These are phyloP conservation scores for Lecanosticta acicola DNA, from an alignment of 2,329 filamentous ascomycete genomes.

Conservation along the genomic window DNA sequence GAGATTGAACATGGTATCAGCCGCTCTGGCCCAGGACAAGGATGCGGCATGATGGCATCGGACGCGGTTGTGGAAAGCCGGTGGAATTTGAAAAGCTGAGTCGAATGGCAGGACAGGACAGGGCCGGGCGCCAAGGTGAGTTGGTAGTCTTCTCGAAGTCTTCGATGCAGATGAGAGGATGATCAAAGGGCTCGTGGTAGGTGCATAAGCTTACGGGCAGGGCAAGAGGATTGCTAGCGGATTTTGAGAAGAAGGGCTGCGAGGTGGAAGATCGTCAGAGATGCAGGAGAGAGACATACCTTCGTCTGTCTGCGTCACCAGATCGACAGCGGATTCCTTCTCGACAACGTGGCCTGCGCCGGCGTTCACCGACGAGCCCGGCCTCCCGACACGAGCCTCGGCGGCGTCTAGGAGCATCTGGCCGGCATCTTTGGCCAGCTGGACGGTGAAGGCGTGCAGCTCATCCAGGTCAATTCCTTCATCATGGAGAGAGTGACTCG, in stretches of 20 bases:
- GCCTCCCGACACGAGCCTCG: slow-evolving; percentile 48
- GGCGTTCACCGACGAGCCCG: slow-evolving; percentile 11
- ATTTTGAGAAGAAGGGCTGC: background rate
- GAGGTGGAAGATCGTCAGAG: background rate
- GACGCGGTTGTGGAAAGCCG: background rate
- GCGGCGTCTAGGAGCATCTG: slow-evolving; percentile 60
- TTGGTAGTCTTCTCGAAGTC: slow-evolving; percentile 1
- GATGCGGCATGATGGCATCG: background rate
- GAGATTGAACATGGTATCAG: slow-evolving; percentile 3
- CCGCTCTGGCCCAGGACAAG: background rate
- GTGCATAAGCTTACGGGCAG: background rate
- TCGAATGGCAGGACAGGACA: background rate
- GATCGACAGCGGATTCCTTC: slow-evolving; percentile 71
- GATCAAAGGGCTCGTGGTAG: background rate
- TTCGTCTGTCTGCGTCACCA: slow-evolving; percentile 71
- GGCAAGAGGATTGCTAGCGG: background rate
- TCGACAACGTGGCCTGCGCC: slow-evolving; percentile 46
- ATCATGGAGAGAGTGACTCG: background rate
- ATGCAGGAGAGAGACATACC: slow-evolving; percentile 42
- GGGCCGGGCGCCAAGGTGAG: background rate
- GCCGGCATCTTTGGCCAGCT: slow-evolving; percentile 65
- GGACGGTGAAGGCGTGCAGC: slow-evolving; percentile 65
- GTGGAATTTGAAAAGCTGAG: background rate
- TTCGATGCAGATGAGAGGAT: background rate
- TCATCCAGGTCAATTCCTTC: slow-evolving; percentile 44